Evolutionary conservation across 371 early-diverging fungal genomes (phyloP).

Genomic region (Mortierella sp.): DNA sequence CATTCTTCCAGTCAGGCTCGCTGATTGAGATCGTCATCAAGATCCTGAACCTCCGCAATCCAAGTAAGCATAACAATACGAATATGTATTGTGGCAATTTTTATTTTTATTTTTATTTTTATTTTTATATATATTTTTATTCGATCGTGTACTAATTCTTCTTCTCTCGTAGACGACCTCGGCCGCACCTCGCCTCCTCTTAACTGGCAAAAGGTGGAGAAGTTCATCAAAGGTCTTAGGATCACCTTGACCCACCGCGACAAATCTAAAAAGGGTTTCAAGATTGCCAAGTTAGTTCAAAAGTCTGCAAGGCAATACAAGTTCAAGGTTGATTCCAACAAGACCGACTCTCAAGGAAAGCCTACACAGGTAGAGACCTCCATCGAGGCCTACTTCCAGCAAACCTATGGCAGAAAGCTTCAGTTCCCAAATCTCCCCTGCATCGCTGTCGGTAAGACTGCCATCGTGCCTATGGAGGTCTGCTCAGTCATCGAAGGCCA

Average conservation of each 20-base stretch:
- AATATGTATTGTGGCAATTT: no score
- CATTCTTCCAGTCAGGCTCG: conserved; percentile 74
- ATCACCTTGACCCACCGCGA: conserved; percentile 80
- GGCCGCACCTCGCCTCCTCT: conserved; percentile 12
- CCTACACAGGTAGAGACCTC: conserved; percentile 47
- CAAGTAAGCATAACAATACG: conserved; percentile 19
- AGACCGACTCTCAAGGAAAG: conserved; percentile 8
- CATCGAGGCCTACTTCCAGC: conserved; percentile 79
- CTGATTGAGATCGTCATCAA: conserved; percentile 62
- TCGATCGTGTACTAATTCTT: not conserved
- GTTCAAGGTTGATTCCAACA: conserved; percentile 63
- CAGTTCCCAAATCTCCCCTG: conserved; percentile 88
- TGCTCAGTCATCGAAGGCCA: conserved; percentile 88
- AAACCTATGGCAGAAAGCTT: conserved; percentile 75
- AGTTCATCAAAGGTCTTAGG: conserved; percentile 76
- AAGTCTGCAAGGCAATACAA: conserved; percentile 74
- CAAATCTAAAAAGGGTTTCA: conserved; percentile 71
- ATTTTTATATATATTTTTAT: not conserved
- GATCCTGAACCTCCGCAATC: conserved; percentile 60
- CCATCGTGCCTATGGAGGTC: conserved; percentile 89
- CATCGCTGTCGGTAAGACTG: conserved; percentile 70
- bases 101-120: not conserved
- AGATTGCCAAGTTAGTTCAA: conserved; percentile 72
- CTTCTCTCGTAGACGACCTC: conserved; percentile 55
- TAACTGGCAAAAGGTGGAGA: conserved; percentile 62